Evolutionary conservation across 2,329 filamentous ascomycete species (phyloP).

Genomic region (Arthroderma sp.): DNA sequence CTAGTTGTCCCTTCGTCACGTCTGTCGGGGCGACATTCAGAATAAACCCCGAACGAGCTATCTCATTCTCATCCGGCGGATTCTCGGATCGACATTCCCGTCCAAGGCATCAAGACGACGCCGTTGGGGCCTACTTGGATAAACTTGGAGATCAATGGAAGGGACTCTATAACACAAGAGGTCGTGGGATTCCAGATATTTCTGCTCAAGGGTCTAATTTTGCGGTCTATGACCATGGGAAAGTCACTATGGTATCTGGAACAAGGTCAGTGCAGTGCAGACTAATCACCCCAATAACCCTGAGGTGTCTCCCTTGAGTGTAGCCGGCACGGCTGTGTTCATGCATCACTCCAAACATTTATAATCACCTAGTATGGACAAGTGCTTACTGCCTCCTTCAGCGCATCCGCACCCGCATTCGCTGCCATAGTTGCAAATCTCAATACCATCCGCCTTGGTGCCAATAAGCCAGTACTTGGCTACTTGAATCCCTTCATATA

Average conservation of each 20-base stretch:
- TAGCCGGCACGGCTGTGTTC: no score
- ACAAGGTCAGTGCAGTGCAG: slow-evolving; percentile 33
- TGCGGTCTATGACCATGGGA: slow-evolving; percentile 29
- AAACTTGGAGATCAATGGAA: slow-evolving; percentile 32
- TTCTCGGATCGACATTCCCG: slow-evolving; percentile 41
- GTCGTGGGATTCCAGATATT: slow-evolving; percentile 51
- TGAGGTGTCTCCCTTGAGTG: no score
- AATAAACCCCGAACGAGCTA: slow-evolving; percentile 42
- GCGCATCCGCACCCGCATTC: slow-evolving; percentile 50
- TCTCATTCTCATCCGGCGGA: slow-evolving; percentile 41
- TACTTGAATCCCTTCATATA: slow-evolving; percentile 56
- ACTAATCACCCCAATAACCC: no score
- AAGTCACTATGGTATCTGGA: slow-evolving; percentile 33
- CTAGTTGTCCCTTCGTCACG: slow-evolving; percentile 51
- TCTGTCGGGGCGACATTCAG: slow-evolving; percentile 48
- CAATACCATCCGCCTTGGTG: slow-evolving; percentile 49
- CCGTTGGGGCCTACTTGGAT: slow-evolving; percentile 36
- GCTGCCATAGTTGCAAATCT: slow-evolving; percentile 53
- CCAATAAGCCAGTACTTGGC: slow-evolving; percentile 43
- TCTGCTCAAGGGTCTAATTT: slow-evolving; percentile 42
- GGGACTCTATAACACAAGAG: slow-evolving; percentile 40
- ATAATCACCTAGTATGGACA: not conserved
- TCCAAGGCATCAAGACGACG: slow-evolving; percentile 37
- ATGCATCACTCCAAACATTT: no score
- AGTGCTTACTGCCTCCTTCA: slow-evolving; percentile 12